A percentile compares a stretch with the other conserved stretches of the same genome.
phyloP scores from a whole-genome alignment of 805 yeast genomes.

The Candida parachauliodes region DNA sequence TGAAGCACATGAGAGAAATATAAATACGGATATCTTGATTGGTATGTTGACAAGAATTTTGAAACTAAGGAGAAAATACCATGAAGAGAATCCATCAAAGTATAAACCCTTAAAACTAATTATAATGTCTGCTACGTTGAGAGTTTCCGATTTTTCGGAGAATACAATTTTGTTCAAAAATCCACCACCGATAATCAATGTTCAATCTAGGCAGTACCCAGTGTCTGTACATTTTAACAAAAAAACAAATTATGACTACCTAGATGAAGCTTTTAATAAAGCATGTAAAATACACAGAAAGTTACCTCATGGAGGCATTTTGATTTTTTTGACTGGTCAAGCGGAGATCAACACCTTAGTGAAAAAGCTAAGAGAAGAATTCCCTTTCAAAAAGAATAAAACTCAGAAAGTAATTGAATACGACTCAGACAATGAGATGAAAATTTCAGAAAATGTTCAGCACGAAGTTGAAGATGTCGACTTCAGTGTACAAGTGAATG shows the following conservation, averaged over 20 bases:
- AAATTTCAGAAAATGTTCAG: conserved; percentile 58
- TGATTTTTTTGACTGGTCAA: conserved; percentile 91
- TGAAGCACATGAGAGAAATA: conserved; percentile 97
- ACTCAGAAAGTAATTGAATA: conserved; percentile 23
- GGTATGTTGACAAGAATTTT: conserved; percentile 92
- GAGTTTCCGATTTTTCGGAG: conserved; percentile 91
- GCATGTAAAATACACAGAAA: conserved; percentile 80
- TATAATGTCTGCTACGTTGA: conserved; percentile 94
- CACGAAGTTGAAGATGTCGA: conserved; percentile 89
- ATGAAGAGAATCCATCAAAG: conserved; percentile 42
- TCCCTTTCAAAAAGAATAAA: conserved; percentile 47
- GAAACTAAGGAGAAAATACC: conserved; percentile 58
- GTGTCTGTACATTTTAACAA: conserved; percentile 88
- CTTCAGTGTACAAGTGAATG: conserved; percentile 49
- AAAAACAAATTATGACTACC: conserved; percentile 71
- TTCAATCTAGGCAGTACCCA: conserved; percentile 92
- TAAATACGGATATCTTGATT: conserved; percentile 91
- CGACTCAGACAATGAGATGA: conserved; percentile 38
- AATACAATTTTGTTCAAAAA: conserved; percentile 61
- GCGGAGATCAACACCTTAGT: conserved; percentile 82
- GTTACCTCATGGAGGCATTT: conserved; percentile 91
- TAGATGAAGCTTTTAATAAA: conserved; percentile 83
- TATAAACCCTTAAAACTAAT: conserved; percentile 71
- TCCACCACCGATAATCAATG: conserved; percentile 85
- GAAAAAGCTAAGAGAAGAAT: conserved; percentile 61